A percentile compares a stretch with the other conserved stretches of the same genome.
These are phyloP conservation scores for Russula dissimulans DNA, from an alignment of 768 basidiomycete species.

Conservation along the genomic window DNA sequence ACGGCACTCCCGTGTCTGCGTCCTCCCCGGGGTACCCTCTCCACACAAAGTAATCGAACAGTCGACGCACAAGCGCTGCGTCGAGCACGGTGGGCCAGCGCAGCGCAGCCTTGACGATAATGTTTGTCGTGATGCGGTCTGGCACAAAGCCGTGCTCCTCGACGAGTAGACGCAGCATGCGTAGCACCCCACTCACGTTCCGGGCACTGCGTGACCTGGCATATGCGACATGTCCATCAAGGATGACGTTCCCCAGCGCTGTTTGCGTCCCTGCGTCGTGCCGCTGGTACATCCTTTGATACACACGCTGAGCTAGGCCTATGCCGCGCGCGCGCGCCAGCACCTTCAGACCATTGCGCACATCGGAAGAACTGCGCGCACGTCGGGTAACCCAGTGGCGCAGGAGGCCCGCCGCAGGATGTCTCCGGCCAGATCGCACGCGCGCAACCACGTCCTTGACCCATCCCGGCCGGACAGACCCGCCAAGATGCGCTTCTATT, in stretches of 20 bases:
- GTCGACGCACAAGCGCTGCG: conserved; percentile 33
- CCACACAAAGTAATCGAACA: conserved; percentile 59
- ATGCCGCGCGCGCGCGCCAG: conserved; percentile 8
- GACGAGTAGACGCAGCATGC: conserved; percentile 35
- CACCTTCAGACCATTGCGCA: conserved; percentile 4
- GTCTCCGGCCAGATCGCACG: conserved; percentile 24
- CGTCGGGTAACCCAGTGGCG: conserved; percentile 17
- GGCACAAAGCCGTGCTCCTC: conserved; percentile 41
- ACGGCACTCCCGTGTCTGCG: not conserved
- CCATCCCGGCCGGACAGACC: not conserved
- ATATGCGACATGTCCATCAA: conserved; percentile 35
- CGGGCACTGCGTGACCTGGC: conserved; percentile 32
- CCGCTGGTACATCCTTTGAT: conserved; percentile 22
- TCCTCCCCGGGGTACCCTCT: conserved; percentile 43
- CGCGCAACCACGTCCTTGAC: not conserved
- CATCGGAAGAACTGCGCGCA: not conserved
- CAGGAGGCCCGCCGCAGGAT: conserved; percentile 18
- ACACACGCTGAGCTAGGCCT: not conserved
- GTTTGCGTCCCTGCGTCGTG: conserved; percentile 27
- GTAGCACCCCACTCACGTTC: conserved; percentile 35
- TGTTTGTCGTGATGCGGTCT: conserved; percentile 64
- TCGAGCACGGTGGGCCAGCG: conserved; percentile 40
- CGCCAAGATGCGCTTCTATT: not conserved
- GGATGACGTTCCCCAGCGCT: conserved; percentile 45
- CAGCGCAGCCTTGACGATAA: conserved; percentile 53